Evolutionary conservation across 108 stramenopile genomes (phyloP), one percentile per base, ranked within the genome.

Genomic region (Skeletonema grethae): DNA sequence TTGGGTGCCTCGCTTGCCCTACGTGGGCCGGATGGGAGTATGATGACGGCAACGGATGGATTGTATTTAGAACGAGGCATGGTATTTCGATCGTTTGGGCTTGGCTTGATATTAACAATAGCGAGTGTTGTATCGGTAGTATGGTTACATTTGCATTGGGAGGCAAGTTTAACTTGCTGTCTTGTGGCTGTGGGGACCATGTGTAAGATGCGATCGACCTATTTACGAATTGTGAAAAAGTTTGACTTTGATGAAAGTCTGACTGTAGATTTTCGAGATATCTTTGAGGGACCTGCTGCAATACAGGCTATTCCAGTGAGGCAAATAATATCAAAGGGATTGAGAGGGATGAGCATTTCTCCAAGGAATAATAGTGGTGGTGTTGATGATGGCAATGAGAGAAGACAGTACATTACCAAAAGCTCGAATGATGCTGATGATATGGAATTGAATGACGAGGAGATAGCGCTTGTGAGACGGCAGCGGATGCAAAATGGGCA

Each of bases 1-100:
- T 56, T 93, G 25, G 96, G 93, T 29, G 91, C 92, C 1, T 85
- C 87, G 1, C 69, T 96, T 65, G 93, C 96, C 9, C 61, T 96
- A 28, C 88, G 96, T 18, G 96, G 96, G 30, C 96, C 96, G 0
- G 93, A 96, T 71, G 96, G 96, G 7, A 85, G 83, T 20, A 96
- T 96, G 96, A 88, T 93, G 83, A 86, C 88, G 1, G 96, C 96
- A 11, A 94, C 93, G n/a, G 96, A 96, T 69, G 91, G 90, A 28
- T 62, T 95, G 25, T 95, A 93, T 69, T 79, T 90, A 46, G 91
- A 93, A 81, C 85, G 95, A 28, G 57, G 36, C 1, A 60, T 67
- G 4, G 90, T 95, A 34, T 95, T 95, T 79, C 7, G 46, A 13
- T 65, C 63, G 16, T 95, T 95, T 83, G 93, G 85, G 0, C n/a